Base-by-base conservation (phyloP, 2,329 filamentous ascomycete species). In the Botrytis fragariae region DNA sequence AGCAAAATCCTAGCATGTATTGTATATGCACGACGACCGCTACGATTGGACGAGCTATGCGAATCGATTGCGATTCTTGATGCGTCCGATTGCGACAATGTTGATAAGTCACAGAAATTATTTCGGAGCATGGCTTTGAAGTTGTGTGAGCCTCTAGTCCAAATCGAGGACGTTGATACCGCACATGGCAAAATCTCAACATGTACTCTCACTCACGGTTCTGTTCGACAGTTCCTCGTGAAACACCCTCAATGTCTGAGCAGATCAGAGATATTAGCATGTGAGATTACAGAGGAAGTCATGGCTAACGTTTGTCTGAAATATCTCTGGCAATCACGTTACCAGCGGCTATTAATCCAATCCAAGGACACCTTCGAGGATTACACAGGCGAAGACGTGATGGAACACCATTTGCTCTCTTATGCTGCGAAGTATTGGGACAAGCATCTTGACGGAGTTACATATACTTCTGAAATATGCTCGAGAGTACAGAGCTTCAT, bases 301-400 rank as follows among this genome's bases (percentile, higher is more conserved):
- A 51, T 71, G 42, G 68, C 39, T 5, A 62, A 71, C 10, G 39
- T 70, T n/a, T 70, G 68, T 12, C n/a, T 70, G 18, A 70, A 70
- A 61, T 61, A 59, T 45, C 37, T 70, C 60, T 70, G 68, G 67
- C 67, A 70, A 37, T n/a, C 67, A 22, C 39, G 67, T 29, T 70
- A 70, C 29, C 16, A 70, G 48, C 37, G 42, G 18, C 5, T 62
- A 48, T 32, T 62, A 32, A 70, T 20, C 9, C 35, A 62, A 45
- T 45, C 42, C n/a, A n/a, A 70, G 18, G 67, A 44, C 7, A 70
- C 51, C 4, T 70, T 70, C 39, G 22, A 61, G 25, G 51, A 61
- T 35, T 32, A 61, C 32, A 48, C 35, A 29, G 67, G 67, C 32
- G 39, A 61, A 20, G 67, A 70, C 25, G 32, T 70, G 4, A 70